phyloP scores from a whole-genome alignment of 1,284 basidiomycete species.

The Trichosporon sp. region DNA sequence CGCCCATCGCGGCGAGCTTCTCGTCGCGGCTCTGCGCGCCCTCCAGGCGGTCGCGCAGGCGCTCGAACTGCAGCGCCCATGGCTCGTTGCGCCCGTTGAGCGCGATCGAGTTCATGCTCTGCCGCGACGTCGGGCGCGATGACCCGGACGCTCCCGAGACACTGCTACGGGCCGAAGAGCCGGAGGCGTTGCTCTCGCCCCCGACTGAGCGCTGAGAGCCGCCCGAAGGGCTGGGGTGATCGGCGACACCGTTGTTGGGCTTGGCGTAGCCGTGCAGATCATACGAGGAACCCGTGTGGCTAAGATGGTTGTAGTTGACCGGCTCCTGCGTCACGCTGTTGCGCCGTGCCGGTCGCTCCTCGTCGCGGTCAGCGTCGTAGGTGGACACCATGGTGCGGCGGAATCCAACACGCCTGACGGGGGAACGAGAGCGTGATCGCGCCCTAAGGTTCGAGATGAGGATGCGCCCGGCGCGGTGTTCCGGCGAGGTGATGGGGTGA shows the following conservation, averaged over 20 bases:
- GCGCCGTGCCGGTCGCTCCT: constrained; percentile 5
- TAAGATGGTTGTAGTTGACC: constrained; percentile 15
- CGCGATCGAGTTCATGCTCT: constrained; percentile 14
- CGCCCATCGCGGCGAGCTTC: constrained; percentile 4
- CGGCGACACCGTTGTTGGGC: neutral
- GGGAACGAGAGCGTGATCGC: constrained; percentile 9
- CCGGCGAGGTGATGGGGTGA: neutral
- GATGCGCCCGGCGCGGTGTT: constrained; percentile 10
- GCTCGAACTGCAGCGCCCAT: constrained; percentile 4
- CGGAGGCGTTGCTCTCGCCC: neutral
- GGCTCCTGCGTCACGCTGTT: neutral
- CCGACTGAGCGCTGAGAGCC: constrained; percentile 1
- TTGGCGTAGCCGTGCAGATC: constrained; percentile 14
- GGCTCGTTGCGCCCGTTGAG: constrained; percentile 11
- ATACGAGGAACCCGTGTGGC: neutral
- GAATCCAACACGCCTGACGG: constrained; percentile 2
- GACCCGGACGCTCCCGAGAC: constrained; percentile 10
- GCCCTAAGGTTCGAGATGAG: constrained; percentile 8
- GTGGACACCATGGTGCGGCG: constrained; percentile 14
- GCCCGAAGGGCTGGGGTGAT: neutral
- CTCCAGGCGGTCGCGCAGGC: constrained; percentile 21
- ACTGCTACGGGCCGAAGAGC: neutral
- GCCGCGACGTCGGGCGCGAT: constrained; percentile 2
- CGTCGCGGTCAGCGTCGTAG: constrained; percentile 4
- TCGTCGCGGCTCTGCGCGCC: constrained; percentile 19